Evolutionary conservation across 2,329 filamentous ascomycete species (phyloP), one percentile per base, ranked within the genome.

Genomic region (Grosmannia huntii): DNA sequence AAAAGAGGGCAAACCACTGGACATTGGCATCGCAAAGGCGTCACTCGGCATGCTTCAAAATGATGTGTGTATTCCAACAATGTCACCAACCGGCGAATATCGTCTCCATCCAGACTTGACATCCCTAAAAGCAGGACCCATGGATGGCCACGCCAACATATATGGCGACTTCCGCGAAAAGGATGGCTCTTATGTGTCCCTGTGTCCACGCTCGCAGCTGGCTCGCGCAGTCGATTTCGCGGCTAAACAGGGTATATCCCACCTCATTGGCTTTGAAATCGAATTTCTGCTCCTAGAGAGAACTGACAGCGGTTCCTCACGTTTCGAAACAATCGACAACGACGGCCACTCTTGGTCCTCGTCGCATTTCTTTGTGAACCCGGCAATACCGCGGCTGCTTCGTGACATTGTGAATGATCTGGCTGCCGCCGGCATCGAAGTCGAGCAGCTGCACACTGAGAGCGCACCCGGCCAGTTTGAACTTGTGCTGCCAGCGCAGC

Each of bases 261-360:
- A 90, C 53, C 74, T 85, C 0, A 70, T 90, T 19, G 90, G 89
- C 0, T 95, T 94, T 63, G 90, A 95, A 69, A 82, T 95, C 48
- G 89, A 95, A 69, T 81, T 94, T 11, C 77, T 88, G 1, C 84
- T 95, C 62, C 73, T 92, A 62, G 76, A 77, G 48, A 76, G 76
- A 23, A 50, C 27, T n/a, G 9, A 14, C 65, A n/a, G 27, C 27
- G 27, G 19, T 19, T 14, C 16, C 5, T 4, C n/a, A 21, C 9
- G 14, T 19, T 50, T 31, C 48, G 5, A 19, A 9, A 66, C 70
- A 1, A 75, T 86, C 0, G 67, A 77, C n/a, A 79, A 78, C 9
- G 75, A 77, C 52, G 83, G 82, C 1, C 87, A 92, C 65, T 83
- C 84, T 1, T 92, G 87, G 86, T 84, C 82, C 0, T 79, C 82